Conservation (phyloP, 768 basidiomycete species). For the Rhizopogon sp. region DNA sequence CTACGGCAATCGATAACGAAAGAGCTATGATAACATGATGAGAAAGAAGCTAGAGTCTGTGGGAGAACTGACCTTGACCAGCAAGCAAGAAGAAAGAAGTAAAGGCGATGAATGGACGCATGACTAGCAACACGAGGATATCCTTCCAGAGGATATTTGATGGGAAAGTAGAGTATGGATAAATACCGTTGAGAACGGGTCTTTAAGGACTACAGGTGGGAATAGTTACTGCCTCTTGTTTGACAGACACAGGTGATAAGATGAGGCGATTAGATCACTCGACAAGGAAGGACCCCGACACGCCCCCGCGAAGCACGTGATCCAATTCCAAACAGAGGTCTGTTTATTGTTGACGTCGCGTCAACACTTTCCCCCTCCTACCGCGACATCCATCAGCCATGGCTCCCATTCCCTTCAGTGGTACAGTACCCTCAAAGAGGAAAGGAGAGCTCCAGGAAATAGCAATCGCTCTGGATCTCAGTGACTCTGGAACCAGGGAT, state of each 20-base stretch:
- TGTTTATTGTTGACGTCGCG: slow-evolving; percentile 7
- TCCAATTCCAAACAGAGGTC: neutral
- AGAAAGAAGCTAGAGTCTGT: neutral
- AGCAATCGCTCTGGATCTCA: slow-evolving; percentile 46
- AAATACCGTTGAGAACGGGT: neutral
- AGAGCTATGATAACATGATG: slow-evolving; percentile 22
- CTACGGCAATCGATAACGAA: slow-evolving; percentile 47
- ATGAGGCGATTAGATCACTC: neutral
- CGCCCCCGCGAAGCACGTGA: neutral
- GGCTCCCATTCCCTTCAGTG: slow-evolving; percentile 41
- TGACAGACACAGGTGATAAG: neutral
- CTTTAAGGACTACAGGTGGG: too few relatives aligned
- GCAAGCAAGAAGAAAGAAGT: slow-evolving; percentile 39
- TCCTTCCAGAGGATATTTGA: slow-evolving; percentile 29
- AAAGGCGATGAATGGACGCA: slow-evolving; percentile 22
- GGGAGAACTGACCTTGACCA: slow-evolving; percentile 49
- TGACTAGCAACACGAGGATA: slow-evolving; percentile 18
- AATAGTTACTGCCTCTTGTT: neutral
- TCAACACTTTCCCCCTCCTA: neutral
- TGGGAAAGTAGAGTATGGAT: slow-evolving; percentile 9
- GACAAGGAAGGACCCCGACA: neutral
- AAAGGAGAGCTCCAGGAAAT: slow-evolving; percentile 64
- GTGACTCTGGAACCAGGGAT: slow-evolving; percentile 56
- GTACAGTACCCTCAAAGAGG: slow-evolving; percentile 59
- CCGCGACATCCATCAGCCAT: slow-evolving; percentile 21